Evolutionary conservation across 148 eudicot genomes (phyloP).

Genomic region (Rhododendron ovatum): DNA sequence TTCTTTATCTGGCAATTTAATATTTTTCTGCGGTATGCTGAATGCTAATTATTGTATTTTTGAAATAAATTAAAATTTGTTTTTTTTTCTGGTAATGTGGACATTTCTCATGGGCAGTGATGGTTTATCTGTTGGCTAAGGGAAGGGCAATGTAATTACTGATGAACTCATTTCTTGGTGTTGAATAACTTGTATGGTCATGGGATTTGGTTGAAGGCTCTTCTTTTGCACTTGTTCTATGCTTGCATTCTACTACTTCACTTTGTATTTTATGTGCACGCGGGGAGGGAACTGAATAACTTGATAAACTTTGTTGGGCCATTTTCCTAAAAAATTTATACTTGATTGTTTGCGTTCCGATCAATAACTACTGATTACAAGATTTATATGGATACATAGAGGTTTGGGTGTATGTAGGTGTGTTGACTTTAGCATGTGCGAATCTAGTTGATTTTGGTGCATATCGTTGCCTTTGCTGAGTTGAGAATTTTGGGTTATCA

Average conservation of each 20-base stretch:
- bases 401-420: background rate
- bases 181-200: background rate
- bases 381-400: background rate
- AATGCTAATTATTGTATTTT: background rate
- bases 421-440: background rate
- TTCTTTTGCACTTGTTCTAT: background rate
- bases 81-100: background rate
- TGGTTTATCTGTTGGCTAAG: background rate
- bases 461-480: background rate
- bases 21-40: background rate
- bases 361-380: background rate
- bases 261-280: background rate
- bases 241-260: background rate
- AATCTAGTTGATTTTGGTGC: background rate
- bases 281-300: background rate
- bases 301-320: background rate
- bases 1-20: background rate
- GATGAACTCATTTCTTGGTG: background rate
- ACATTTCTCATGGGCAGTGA: background rate
- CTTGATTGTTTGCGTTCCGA: background rate
- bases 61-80: background rate
- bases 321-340: background rate
- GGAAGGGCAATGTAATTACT: background rate
- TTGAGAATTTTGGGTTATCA: too few relatives aligned
- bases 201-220: background rate